Base-by-base conservation (phyloP, 2,329 filamentous ascomycete species). In the Cercospora zeina region DNA sequence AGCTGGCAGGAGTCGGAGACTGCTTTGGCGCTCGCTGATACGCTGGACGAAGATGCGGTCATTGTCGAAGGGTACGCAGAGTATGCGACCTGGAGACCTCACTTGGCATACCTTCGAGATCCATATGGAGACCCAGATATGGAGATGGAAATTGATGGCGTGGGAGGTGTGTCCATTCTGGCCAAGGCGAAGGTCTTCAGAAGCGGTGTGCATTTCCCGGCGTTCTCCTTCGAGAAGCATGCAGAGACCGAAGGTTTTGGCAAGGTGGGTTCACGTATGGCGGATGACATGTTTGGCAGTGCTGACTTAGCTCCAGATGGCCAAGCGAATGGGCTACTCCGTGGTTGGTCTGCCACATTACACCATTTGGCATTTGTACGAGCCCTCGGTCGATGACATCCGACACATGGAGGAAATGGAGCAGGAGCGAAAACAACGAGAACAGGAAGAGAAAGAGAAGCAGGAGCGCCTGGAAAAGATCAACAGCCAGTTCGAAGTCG, bases 1-100 rank as follows among this genome's bases (percentile, higher is more conserved):
- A 97, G 93, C 14, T 99, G 95, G 95, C 95, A 99, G 77, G 95
- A 99, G 77, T 99, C 95, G 0, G 96, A 99, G 74, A 99, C 95
- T 0, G 95, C 95, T 0, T 82, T 99, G 57, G 91, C 91, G 8
- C 83, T 99, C 37, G 95, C 95, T 10, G 93, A 99, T 67, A 96
- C 92, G 0, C 83, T 99, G 3, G 95, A 99, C 68, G 95, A 99
- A 75, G 95, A 99, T 75, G 95, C 95, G 3, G 95, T 99, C 39
- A 99, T 99, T 77, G 95, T 99, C 4, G 95, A 99, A 77, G 95
- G 95, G 16, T 99, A 99, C 74, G 95, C 95, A 63, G 95, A 99
- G 79, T 99, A 99, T 75, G 95, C 95, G 19, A 99, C 95, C 1
- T 99, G 95, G 95, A 85, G 95, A 67, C 95, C 95, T 45, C 95